Conservation (phyloP, 306 rosid genomes). For the Prosopis cineraria region DNA sequence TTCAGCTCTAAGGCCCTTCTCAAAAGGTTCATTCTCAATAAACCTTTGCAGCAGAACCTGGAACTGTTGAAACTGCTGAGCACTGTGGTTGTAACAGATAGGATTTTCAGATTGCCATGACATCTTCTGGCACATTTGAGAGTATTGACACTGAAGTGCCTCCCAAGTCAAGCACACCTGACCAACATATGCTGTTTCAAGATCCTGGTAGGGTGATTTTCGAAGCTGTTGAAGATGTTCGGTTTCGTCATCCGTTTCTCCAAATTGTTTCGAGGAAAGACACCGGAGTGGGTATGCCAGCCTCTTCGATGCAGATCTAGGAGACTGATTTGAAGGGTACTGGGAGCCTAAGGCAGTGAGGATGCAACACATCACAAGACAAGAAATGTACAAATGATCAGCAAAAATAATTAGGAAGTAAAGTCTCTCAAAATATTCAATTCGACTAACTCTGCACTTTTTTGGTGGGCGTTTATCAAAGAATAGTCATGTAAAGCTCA, state of each 20-base stretch:
- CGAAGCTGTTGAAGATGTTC: slow-evolving; percentile 76
- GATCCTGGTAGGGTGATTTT: slow-evolving; percentile 60
- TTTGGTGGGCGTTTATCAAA: too few relatives aligned
- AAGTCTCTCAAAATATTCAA: not conserved
- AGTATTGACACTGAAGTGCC: slow-evolving; percentile 92
- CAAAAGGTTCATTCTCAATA: slow-evolving; percentile 94
- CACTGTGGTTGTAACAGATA: slow-evolving; percentile 71
- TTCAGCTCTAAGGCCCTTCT: slow-evolving; percentile 72
- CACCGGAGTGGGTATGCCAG: slow-evolving; percentile 78
- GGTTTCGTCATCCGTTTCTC: slow-evolving; percentile 70
- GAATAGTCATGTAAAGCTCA: not conserved
- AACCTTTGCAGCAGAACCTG: slow-evolving; percentile 89
- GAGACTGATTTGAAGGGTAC: slow-evolving; percentile 63
- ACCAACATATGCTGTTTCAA: slow-evolving; percentile 87
- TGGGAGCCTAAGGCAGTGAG: slow-evolving; percentile 49
- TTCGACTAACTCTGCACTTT: not conserved
- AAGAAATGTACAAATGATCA: slow-evolving; percentile 13
- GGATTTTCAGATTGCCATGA: slow-evolving; percentile 75
- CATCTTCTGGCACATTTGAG: slow-evolving; percentile 76
- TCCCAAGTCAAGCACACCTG: slow-evolving; percentile 95
- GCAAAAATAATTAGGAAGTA: not conserved
- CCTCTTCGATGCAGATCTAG: slow-evolving; percentile 78
- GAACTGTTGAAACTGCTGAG: slow-evolving; percentile 87
- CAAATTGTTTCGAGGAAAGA: slow-evolving; percentile 83
- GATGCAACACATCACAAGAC: slow-evolving; percentile 8